Base-by-base conservation (phyloP, 116 monocot genomes). In the Posidonia oceanica region DNA sequence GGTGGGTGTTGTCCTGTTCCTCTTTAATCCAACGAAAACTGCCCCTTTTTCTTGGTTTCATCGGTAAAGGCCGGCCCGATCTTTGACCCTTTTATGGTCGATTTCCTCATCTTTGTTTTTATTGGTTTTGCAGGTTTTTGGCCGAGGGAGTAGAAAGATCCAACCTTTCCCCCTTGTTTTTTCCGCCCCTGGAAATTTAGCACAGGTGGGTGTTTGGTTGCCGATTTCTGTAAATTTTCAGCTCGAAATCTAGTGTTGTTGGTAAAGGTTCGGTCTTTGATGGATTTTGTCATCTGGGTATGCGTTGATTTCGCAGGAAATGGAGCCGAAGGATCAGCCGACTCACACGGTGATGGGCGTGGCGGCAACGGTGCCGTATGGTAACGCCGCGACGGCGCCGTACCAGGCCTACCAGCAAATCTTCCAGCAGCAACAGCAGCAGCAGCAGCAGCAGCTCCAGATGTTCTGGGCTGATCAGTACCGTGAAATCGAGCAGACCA, bases 301-400 rank as follows among this genome's bases (percentile, higher is more conserved):
- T 65, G 16, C 39, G 7, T 36, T 17, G 11, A 41, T 40, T 41
- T 18, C 17, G 21, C 65, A 65, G 65, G 65, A 40, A 65, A 64
- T 65, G 64, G 65, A 64, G 13, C 65, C 77, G 71, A 66, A 67
- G 59, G 73, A 76, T 37, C 76, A 76, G 41, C 60, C 68, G 12
- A 57, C 69, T 11, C 82, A 84, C 36, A 85, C 85, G 58, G 85
- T 82, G 70, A 84, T 88, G 60, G 88, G 85, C 36, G 80, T 73
- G 63, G 73, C 73, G 39, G 64, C 73, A 48, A 36, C 61, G 59
- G 67, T 83, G 7, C 75, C 78, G 0, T 84, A 84, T 52, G 77
- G 79, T n/a, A 70, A 79, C 12, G 74, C 75, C 1, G 68, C 80
- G 3, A 63, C 78, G 3, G 77, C 83, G 5, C 75, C 75, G 4